A percentile compares a stretch with the other conserved stretches of the same genome.
These are phyloP conservation scores for Aegilops bicornis DNA, from an alignment of 176 grass and related monocot genomes.

Conservation along the genomic window DNA sequence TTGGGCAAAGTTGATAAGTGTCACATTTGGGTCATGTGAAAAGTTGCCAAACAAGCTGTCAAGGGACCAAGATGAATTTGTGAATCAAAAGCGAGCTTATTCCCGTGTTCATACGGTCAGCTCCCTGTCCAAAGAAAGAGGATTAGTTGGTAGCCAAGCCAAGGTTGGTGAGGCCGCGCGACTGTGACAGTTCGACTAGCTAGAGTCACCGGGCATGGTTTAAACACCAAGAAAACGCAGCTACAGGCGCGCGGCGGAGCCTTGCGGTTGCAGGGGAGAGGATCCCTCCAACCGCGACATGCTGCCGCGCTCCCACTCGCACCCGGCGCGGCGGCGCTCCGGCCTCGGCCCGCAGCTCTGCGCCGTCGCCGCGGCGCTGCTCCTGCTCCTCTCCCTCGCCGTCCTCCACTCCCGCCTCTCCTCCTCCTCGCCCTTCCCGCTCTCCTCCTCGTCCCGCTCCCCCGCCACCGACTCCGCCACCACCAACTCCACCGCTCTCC, in stretches of 20 bases:
- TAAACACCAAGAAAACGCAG: conserved; percentile 27
- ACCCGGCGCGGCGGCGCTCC: conserved; percentile 66
- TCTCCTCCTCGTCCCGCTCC: conserved; percentile 29
- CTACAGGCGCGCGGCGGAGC: conserved; percentile 16
- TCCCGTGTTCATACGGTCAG: not conserved
- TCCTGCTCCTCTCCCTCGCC: conserved; percentile 77
- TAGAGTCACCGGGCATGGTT: conserved; percentile 27
- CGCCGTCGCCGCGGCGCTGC: conserved; percentile 64
- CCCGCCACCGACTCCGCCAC: conserved; percentile 12
- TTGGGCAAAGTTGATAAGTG: no score
- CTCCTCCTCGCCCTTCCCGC: conserved; percentile 30
- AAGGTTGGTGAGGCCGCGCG: conserved; percentile 34
- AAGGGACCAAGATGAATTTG: not conserved
- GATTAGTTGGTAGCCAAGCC: not conserved
- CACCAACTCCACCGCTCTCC: conserved; percentile 27
- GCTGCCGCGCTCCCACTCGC: conserved; percentile 65
- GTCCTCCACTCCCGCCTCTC: conserved; percentile 83
- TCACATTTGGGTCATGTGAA: not conserved
- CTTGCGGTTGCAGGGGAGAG: conserved; percentile 3
- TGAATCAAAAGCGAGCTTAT: not conserved
- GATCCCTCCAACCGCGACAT: conserved; percentile 16
- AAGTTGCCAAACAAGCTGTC: not conserved
- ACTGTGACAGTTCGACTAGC: conserved; percentile 14
- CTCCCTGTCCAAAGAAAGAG: not conserved
- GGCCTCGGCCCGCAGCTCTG: conserved; percentile 66